These are phyloP conservation scores for Hyaloscypha finlandica DNA, from an alignment of 495 filamentous ascomycete species.

Conservation along the genomic window DNA sequence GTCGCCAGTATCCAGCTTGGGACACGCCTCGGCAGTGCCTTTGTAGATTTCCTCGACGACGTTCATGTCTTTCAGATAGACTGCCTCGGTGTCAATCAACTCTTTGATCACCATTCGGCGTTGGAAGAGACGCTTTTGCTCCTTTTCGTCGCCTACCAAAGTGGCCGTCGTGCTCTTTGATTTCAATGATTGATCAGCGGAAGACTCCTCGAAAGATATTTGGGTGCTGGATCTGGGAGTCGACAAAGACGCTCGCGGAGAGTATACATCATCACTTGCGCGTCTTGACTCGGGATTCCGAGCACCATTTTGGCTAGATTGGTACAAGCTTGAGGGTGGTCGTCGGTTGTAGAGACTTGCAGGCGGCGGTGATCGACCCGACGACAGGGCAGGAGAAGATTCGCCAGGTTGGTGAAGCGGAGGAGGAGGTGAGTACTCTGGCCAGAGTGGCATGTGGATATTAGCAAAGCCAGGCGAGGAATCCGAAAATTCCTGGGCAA, in stretches of 20 bases:
- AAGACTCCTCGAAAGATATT: slow-evolving; percentile 26
- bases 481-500: slow-evolving; percentile 15
- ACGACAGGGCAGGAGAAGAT: slow-evolving; percentile 17
- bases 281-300: slow-evolving; percentile 26
- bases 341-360: slow-evolving; percentile 42
- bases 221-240: slow-evolving; percentile 31
- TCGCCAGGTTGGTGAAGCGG: slow-evolving; percentile 32
- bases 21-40: slow-evolving; percentile 81
- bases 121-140: slow-evolving; percentile 37
- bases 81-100: slow-evolving; percentile 85
- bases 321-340: slow-evolving; percentile 40
- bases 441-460: slow-evolving; percentile 31
- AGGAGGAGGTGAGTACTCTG: slow-evolving; percentile 39
- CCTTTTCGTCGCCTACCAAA: slow-evolving; percentile 12
- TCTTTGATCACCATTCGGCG: slow-evolving; percentile 84
- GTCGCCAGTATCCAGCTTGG: slow-evolving; percentile 78
- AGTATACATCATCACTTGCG: slow-evolving; percentile 30
- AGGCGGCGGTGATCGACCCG: slow-evolving; percentile 34
- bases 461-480: slow-evolving; percentile 10
- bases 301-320: slow-evolving; percentile 24
- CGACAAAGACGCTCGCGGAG: slow-evolving; percentile 19
- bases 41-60: slow-evolving; percentile 97
- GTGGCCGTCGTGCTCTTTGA: neutral
- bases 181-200: slow-evolving; percentile 10
- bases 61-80: slow-evolving; percentile 89